Evolutionary conservation across 495 filamentous ascomycete species (phyloP).

Genomic region (Parmelia sp.): DNA sequence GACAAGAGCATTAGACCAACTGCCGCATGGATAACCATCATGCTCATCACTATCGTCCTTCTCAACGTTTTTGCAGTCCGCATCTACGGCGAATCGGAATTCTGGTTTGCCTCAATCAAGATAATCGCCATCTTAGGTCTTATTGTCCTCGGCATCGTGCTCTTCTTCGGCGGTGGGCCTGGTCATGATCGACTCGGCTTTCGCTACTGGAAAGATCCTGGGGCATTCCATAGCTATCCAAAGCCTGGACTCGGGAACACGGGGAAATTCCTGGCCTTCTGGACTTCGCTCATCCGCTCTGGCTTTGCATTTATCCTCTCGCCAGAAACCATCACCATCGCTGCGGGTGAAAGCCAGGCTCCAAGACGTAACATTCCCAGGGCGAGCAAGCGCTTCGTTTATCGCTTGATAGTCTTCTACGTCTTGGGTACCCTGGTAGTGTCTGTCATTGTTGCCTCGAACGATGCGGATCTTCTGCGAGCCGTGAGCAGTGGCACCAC

Average conservation of each 20-base stretch:
- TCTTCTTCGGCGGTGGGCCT: conserved; percentile 69
- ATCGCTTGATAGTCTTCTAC: conserved; percentile 81
- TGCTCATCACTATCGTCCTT: conserved; percentile 45
- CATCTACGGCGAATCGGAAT: conserved; percentile 77
- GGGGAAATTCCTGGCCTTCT: conserved; percentile 65
- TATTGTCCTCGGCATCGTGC: conserved; percentile 59
- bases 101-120: conserved; percentile 73
- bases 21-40: conserved; percentile 49
- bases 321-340: conserved; percentile 69
- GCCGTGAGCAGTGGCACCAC: conserved; percentile 38
- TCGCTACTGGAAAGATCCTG: conserved; percentile 70
- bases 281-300: conserved; percentile 69
- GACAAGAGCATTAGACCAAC: conserved; percentile 24
- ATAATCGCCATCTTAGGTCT: conserved; percentile 65
- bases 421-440: conserved; percentile 47
- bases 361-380: conserved; percentile 69
- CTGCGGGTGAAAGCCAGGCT: conserved; percentile 65
- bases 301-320: conserved; percentile 76
- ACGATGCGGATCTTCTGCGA: conserved; percentile 47
- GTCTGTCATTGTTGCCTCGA: conserved; percentile 51
- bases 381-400: conserved; percentile 76
- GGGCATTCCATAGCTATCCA: conserved; percentile 45
- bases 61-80: conserved; percentile 56
- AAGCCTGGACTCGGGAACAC: conserved; percentile 36
- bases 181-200: conserved; percentile 66